Percentiles rank a stretch among this genome's conserved stretches.
Conservation (phyloP, 768 basidiomycete genomes). For the Leccinum barrowsii region DNA sequence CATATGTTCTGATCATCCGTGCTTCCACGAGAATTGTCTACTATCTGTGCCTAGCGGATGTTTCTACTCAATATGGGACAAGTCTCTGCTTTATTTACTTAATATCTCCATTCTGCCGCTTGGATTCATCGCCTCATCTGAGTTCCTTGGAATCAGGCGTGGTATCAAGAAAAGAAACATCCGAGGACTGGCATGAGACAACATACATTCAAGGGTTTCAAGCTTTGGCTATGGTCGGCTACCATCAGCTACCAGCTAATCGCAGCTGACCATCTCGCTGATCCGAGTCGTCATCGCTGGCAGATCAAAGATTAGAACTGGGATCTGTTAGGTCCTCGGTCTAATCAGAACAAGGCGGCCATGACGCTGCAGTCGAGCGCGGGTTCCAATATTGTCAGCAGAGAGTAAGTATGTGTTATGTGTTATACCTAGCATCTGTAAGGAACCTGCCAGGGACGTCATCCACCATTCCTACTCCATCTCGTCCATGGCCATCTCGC, state of each 20-base stretch:
- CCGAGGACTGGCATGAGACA: neutral
- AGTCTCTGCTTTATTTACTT: neutral
- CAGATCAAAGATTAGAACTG: neutral
- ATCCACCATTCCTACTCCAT: too few species aligned
- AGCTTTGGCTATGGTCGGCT: neutral
- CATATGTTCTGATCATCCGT: neutral
- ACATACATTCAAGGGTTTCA: too few species aligned
- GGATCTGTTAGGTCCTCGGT: neutral
- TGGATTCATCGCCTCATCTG: neutral
- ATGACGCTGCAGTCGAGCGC: constrained; percentile 60
- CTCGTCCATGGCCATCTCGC: too few species aligned
- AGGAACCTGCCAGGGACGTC: too few species aligned
- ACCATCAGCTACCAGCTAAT: neutral
- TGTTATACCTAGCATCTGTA: too few species aligned
- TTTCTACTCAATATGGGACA: too few species aligned
- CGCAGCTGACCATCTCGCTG: neutral
- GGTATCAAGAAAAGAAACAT: neutral
- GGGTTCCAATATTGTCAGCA: constrained; percentile 89
- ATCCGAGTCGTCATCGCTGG: neutral
- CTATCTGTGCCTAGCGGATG: neutral
- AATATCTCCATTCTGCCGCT: too few species aligned
- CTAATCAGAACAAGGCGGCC: constrained; percentile 79
- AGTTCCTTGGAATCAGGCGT: neutral
- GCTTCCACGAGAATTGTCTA: neutral
- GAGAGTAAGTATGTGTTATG: constrained; percentile 38